Conservation (phyloP, 768 basidiomycete species). For the Collybia sp. region DNA sequence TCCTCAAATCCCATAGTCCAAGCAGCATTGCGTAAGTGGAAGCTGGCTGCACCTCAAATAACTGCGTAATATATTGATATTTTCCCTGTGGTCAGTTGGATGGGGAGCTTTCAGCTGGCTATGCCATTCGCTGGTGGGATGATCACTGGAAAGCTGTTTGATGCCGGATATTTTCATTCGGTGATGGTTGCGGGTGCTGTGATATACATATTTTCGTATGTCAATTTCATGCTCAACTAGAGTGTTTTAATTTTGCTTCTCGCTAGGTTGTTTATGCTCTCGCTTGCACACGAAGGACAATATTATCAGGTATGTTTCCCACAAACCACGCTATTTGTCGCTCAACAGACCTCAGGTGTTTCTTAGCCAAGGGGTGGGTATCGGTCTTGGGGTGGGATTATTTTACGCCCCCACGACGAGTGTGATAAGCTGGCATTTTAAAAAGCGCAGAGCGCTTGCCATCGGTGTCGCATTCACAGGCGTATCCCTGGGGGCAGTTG, state of each 20-base stretch:
- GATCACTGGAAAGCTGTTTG: constrained; percentile 15
- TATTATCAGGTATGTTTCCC: constrained; percentile 22
- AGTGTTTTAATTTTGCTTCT: too few relatives aligned
- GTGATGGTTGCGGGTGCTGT: constrained; percentile 11
- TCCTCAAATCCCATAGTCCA: too few relatives aligned
- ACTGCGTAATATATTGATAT: too few relatives aligned
- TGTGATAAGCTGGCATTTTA: constrained; percentile 39
- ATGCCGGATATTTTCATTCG: constrained; percentile 12
- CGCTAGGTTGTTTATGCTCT: constrained; percentile 32
- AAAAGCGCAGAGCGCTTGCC: constrained; percentile 30
- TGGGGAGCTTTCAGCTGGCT: constrained; percentile 16
- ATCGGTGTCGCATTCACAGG: constrained; percentile 41
- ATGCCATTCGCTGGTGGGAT: constrained; percentile 16
- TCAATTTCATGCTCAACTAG: not conserved
- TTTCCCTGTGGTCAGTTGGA: constrained; percentile 11
- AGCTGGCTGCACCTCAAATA: too few relatives aligned
- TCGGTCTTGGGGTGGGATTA: constrained; percentile 33
- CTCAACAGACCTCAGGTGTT: constrained; percentile 10
- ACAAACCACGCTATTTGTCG: not conserved
- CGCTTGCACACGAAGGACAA: constrained; percentile 26
- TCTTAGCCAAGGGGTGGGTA: constrained; percentile 16
- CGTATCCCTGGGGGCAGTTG: constrained; percentile 23
- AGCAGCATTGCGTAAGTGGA: too few relatives aligned
- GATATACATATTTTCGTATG: constrained; percentile 14
- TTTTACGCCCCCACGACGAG: constrained; percentile 36